Conservation (phyloP, 164 flowering plant genomes). For the Annona cherimola region DNA sequence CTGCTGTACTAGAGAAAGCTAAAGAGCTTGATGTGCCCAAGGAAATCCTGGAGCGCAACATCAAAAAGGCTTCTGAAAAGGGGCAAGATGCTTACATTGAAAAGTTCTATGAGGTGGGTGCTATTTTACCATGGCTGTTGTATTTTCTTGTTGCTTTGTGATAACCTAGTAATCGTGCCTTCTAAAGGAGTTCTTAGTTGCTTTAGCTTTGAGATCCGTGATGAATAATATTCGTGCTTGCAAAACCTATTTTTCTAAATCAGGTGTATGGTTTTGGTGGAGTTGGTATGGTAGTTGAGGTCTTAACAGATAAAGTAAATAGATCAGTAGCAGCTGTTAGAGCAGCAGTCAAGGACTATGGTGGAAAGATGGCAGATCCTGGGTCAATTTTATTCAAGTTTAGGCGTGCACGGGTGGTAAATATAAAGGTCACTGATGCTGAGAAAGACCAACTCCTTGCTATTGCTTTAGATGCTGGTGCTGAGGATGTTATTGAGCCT, state of each 20-base stretch:
- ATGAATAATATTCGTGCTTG: not conserved
- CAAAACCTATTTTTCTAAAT: slow-evolving; percentile 5
- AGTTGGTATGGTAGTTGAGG: slow-evolving; percentile 85
- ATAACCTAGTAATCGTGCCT: not conserved
- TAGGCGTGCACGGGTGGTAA: slow-evolving; percentile 74
- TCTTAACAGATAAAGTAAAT: slow-evolving; percentile 78
- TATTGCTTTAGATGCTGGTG: slow-evolving; percentile 91
- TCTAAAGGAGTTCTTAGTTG: not conserved
- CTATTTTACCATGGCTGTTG: slow-evolving; percentile 1
- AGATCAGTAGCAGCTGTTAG: slow-evolving; percentile 86
- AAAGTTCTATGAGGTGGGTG: slow-evolving; percentile 75
- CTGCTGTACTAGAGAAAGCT: slow-evolving; percentile 77
- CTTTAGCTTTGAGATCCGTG: not conserved
- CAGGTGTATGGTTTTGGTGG: slow-evolving; percentile 97
- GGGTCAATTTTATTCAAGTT: slow-evolving; percentile 94
- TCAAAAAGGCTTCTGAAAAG: slow-evolving; percentile 92
- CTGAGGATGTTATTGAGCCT: slow-evolving; percentile 95
- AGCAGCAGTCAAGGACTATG: slow-evolving; percentile 80
- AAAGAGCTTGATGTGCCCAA: slow-evolving; percentile 96
- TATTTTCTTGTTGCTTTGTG: not conserved
- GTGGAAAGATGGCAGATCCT: slow-evolving; percentile 97
- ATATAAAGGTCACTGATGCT: slow-evolving; percentile 63
- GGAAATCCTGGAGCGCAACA: slow-evolving; percentile 87
- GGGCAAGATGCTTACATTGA: slow-evolving; percentile 95
- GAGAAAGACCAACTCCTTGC: slow-evolving; percentile 80